A percentile compares a stretch with the other conserved stretches of the same genome.
phyloP scores from a whole-genome alignment of 208 protist genomes.

The Trypanosoma melophagium region DNA sequence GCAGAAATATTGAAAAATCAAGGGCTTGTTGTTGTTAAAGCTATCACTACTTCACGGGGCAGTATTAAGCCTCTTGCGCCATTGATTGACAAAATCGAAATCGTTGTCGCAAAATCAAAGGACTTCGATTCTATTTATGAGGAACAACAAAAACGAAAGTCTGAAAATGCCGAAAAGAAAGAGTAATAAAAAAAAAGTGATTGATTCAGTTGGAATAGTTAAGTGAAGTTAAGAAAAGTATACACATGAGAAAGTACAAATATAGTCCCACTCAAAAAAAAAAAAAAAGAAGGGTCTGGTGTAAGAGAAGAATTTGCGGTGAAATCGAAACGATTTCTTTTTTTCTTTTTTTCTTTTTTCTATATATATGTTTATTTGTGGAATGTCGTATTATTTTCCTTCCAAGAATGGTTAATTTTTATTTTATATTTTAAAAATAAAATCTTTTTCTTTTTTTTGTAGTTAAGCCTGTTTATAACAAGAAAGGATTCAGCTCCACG shows the following conservation, averaged over 20 bases:
- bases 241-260: not conserved
- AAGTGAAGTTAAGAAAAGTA: too few species aligned
- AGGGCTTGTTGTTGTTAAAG: conserved; percentile 75
- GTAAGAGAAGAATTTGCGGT: too few species aligned
- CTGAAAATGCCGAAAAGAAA: conserved; percentile 20
- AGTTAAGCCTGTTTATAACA: not conserved
- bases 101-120: conserved; percentile 69
- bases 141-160: conserved; percentile 67
- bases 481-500: not conserved
- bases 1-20: conserved; percentile 88
- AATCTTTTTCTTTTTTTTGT: conserved; percentile 12
- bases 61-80: conserved; percentile 49
- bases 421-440: not conserved
- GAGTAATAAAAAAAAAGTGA: conserved; percentile 14
- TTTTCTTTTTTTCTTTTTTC: too few species aligned
- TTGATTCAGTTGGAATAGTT: not conserved
- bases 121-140: conserved; percentile 80
- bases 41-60: conserved; percentile 78
- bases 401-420: not conserved
- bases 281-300: conserved; percentile 8
- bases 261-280: conserved; percentile 16
- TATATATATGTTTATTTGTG: not conserved
- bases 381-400: conserved; percentile 7
- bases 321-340: too few species aligned
- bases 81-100: conserved; percentile 79